Evolutionary conservation across 148 eudicot species (phyloP).

Genomic region (Rhododendron henanense): DNA sequence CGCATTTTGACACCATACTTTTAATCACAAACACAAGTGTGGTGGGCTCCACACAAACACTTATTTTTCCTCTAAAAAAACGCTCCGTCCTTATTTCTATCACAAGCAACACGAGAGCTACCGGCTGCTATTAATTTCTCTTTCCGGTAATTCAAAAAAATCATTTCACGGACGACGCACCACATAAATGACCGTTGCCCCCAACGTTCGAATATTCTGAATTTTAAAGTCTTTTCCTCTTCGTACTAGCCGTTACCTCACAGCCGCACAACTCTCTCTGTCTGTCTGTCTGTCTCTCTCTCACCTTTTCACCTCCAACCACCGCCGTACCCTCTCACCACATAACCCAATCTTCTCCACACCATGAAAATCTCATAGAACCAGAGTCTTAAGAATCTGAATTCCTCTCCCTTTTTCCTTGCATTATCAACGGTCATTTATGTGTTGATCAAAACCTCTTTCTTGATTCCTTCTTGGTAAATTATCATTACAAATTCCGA

Average conservation of each 20-base stretch:
- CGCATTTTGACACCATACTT: too few relatives aligned
- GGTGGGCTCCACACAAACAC: too few relatives aligned
- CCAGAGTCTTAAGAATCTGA: not conserved
- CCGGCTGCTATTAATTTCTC: not conserved
- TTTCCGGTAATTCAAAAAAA: not conserved
- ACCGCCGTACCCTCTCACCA: constrained; percentile 1
- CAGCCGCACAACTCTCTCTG: not conserved
- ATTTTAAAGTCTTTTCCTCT: constrained; percentile 20
- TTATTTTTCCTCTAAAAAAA: too few relatives aligned
- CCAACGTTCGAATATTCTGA: constrained; percentile 41
- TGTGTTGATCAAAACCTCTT: not conserved
- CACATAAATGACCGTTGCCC: constrained; percentile 55
- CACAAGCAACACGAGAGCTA: not conserved
- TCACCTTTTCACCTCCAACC: not conserved
- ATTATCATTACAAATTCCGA: not conserved
- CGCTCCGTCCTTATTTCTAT: not conserved
- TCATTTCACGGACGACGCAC: not conserved
- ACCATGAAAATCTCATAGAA: constrained; percentile 9
- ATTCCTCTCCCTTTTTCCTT: not conserved
- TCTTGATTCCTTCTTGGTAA: not conserved
- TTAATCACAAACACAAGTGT: too few relatives aligned
- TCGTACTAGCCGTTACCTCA: constrained; percentile 30
- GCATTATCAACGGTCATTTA: not conserved
- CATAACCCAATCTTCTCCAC: not conserved
- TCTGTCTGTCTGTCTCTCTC: not conserved